A percentile compares a stretch with the other conserved stretches of the same genome.
phyloP scores from a whole-genome alignment of 768 basidiomycete genomes.

The Naganishia randhawae region DNA sequence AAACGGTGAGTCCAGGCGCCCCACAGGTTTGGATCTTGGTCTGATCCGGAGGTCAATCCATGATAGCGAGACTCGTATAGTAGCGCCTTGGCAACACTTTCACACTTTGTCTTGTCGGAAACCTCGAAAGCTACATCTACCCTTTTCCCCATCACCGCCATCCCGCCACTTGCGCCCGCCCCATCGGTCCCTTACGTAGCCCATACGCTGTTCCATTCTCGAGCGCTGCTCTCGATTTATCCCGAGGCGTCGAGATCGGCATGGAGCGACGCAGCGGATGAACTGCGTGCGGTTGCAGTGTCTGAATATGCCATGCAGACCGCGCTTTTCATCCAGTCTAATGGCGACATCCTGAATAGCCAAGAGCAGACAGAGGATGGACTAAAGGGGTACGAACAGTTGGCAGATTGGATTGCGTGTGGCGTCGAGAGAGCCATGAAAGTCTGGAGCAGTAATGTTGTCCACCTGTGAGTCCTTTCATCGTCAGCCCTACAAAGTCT shows the following conservation, averaged over 20 bases:
- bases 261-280: constrained; percentile 37
- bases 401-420: constrained; percentile 46
- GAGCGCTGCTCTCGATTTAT: constrained; percentile 29
- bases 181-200: constrained; percentile 29
- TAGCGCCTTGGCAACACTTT: background rate
- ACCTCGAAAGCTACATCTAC: constrained; percentile 18
- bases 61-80: background rate
- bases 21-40: background rate
- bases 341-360: constrained; percentile 10
- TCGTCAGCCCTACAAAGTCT: background rate
- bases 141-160: constrained; percentile 39
- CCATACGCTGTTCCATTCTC: constrained; percentile 27
- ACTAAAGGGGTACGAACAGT: constrained; percentile 42
- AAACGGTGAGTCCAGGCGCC: background rate
- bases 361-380: constrained; percentile 32
- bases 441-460: constrained; percentile 37
- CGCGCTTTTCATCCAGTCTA: constrained; percentile 9
- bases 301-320: constrained; percentile 41
- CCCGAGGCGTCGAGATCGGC: constrained; percentile 18
- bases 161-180: constrained; percentile 36
- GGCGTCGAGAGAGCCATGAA: constrained; percentile 37
- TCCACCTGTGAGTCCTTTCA: constrained; percentile 37
- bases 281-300: constrained; percentile 43
- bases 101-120: background rate
- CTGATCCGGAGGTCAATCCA: background rate